Conservation (phyloP, 305 asterid genomes). For the Galium porrigens region DNA sequence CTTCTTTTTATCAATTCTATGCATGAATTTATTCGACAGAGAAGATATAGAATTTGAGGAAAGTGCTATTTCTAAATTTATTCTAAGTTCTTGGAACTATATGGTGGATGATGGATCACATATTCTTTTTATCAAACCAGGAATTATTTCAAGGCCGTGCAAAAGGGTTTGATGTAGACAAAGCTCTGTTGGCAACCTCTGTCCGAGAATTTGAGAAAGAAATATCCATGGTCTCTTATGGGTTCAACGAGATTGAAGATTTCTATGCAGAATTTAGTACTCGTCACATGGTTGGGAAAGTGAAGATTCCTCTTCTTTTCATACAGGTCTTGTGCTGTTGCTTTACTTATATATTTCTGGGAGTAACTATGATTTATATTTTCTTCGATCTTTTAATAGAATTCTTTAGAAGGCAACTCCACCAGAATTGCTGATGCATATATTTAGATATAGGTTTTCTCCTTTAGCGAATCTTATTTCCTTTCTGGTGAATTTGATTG, state of each 20-base stretch:
- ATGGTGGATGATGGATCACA: neutral
- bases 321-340: slow-evolving; percentile 52
- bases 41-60: neutral
- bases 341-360: slow-evolving; percentile 1
- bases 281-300: slow-evolving; percentile 49
- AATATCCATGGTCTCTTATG: slow-evolving; percentile 76
- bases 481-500: neutral
- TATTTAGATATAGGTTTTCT: neutral
- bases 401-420: neutral
- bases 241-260: slow-evolving; percentile 51
- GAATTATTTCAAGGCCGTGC: slow-evolving; percentile 86
- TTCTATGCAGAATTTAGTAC: slow-evolving; percentile 81
- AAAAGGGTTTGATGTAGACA: slow-evolving; percentile 69
- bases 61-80: neutral
- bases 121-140: slow-evolving; percentile 27
- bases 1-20: neutral
- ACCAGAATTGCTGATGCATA: neutral
- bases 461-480: neutral
- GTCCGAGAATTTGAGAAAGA: slow-evolving; percentile 69
- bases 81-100: neutral
- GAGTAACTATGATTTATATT: neutral
- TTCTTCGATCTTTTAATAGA: neutral
- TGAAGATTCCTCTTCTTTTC: slow-evolving; percentile 85
- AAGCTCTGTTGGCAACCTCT: slow-evolving; percentile 60
- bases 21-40: neutral